phyloP scores from a whole-genome alignment of 2,329 filamentous ascomycete species.

The Pseudopithomyces maydicus region DNA sequence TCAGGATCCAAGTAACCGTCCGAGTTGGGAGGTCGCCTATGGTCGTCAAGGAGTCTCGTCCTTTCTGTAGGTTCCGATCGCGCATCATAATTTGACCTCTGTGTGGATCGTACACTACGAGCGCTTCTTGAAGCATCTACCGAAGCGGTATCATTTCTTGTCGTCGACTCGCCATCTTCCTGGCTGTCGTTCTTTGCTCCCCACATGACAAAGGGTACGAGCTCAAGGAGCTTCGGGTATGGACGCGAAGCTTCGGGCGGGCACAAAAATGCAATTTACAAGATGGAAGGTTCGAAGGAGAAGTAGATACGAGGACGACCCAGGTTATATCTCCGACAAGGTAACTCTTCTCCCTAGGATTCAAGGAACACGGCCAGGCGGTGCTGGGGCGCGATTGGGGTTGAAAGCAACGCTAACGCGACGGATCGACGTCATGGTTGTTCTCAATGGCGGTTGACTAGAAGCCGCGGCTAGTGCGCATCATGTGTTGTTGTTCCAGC shows the following conservation, averaged over 20 bases:
- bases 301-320: not conserved
- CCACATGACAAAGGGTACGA: constrained; percentile 56
- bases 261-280: not conserved
- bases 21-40: constrained; percentile 59
- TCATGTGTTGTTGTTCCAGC: not conserved
- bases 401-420: constrained; percentile 5
- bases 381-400: constrained; percentile 16
- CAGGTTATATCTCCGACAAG: not conserved
- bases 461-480: constrained; percentile 5
- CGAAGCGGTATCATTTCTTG: constrained; percentile 29
- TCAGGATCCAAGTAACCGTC: constrained; percentile 76
- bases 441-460: not conserved
- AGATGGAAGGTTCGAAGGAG: not conserved
- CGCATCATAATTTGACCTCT: constrained; percentile 35
- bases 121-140: constrained; percentile 12
- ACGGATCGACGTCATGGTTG: constrained; percentile 25
- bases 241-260: not conserved
- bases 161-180: constrained; percentile 46
- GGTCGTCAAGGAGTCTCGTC: constrained; percentile 67
- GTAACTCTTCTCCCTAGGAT: not conserved
- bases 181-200: constrained; percentile 55
- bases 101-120: constrained; percentile 17
- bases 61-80: constrained; percentile 63
- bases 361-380: not conserved
- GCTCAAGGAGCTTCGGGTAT: constrained; percentile 1